Evolutionary conservation across 1,139 yeast species (phyloP), one percentile per base, ranked within the genome.

Genomic region (Scheffersomyces parashehatae): DNA sequence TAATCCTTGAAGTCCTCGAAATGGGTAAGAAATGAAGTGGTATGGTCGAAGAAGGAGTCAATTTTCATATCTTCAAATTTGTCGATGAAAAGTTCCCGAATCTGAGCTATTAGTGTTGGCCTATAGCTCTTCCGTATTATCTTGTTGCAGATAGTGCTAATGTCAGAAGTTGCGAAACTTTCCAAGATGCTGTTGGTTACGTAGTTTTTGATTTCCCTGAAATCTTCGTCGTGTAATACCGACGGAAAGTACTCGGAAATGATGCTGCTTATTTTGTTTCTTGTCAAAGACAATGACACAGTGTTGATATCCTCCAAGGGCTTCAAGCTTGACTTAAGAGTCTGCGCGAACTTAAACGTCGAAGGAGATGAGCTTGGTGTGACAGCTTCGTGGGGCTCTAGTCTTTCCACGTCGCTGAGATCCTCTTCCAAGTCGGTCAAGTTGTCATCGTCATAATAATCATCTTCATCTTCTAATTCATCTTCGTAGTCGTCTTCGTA

Each of bases 61-160:
- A 58, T 45, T 38, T 54, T 55, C 16, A 51, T 35, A 31, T 55
- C 56, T 37, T 52, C 54, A 38, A 45, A 59, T 36, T 56, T 58
- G 35, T 58, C 61, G 16, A 52, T 44, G 36, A 60, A 55, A 28
- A 53, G 38, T 20, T 49, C 50, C 10, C 49, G 48, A 4, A 60
- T 49, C n/a, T 47, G 50, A 10, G 47, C 53, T n/a, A 47, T 40
- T 11, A 58, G 32, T 4, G 39, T 37, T 13, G 36, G 33, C 29
- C 44, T 45, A 40, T 46, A 49, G 10, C 40, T 35, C 34, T 51
- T 48, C 30, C 47, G 42, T 8, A 54, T 43, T 11, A 53, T 43
- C 29, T 40, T 47, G 32, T 38, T 42, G 28, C 48, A 43, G 31
- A 53, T 44, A 8, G 36, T 32, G 10, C 43, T 44, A 9, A 50